Evolutionary conservation across 2,329 filamentous ascomycete species (phyloP).

Genomic region (Lachnellula occidentalis): DNA sequence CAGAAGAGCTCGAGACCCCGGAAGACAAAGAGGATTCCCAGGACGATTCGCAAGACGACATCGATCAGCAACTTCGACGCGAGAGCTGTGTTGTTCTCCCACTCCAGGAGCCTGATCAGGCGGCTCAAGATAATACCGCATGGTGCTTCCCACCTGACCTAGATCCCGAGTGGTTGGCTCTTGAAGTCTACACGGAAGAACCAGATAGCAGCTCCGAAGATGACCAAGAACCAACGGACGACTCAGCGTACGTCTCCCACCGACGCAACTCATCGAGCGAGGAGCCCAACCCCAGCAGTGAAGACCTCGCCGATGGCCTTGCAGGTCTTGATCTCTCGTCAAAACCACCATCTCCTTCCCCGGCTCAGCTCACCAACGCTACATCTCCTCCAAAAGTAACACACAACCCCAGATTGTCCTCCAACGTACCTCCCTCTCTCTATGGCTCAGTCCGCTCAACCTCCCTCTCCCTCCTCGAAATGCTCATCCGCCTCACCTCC

Average conservation of each 20-base stretch:
- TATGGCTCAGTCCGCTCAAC: conserved; percentile 53
- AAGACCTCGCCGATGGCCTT: conserved; percentile 15
- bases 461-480: conserved; percentile 68
- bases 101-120: background rate
- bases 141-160: conserved; percentile 58
- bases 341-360: conserved; percentile 15
- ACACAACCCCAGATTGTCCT: background rate
- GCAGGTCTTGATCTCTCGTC: conserved; percentile 22
- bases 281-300: conserved; percentile 2
- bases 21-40: conserved; percentile 10
- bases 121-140: conserved; percentile 3
- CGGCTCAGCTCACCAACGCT: background rate
- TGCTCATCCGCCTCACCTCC: conserved; percentile 64
- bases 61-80: conserved; percentile 27
- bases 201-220: conserved; percentile 46
- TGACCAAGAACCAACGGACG: conserved; percentile 26
- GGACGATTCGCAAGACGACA: conserved; percentile 30
- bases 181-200: conserved; percentile 64
- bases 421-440: conserved; percentile 26
- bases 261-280: conserved; percentile 18
- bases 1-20: conserved; percentile 2
- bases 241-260: conserved; percentile 23
- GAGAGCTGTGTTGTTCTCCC: conserved; percentile 26
- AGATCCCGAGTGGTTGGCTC: conserved; percentile 69
- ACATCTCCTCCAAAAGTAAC: background rate